Evolutionary conservation across 2,329 filamentous ascomycete species (phyloP).

Genomic region (Pseudogymnoascus sp.): DNA sequence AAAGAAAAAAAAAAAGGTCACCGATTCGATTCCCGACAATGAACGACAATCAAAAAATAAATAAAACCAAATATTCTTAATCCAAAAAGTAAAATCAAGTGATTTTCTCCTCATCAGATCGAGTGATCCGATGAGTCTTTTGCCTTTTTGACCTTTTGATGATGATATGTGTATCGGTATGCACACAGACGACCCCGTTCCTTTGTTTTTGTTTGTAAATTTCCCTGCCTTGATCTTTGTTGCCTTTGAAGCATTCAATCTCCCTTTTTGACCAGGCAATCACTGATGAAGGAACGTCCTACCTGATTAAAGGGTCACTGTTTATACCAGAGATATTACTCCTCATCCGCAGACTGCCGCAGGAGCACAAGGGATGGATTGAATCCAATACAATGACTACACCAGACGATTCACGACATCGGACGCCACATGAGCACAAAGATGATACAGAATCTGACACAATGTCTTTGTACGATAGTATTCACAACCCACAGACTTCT

Average conservation of each 20-base stretch:
- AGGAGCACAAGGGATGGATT: background rate
- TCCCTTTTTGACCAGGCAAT: background rate
- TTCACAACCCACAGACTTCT: background rate
- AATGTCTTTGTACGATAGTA: background rate
- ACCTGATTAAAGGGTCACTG: no score
- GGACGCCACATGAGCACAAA: background rate
- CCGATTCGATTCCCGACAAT: background rate
- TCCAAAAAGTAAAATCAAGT: background rate
- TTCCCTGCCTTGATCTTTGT: background rate
- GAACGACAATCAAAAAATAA: background rate
- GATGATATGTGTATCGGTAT: background rate
- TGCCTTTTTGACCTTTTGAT: background rate
- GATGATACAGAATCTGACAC: background rate
- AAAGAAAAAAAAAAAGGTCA: background rate
- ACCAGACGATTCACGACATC: background rate
- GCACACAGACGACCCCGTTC: background rate
- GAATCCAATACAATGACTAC: background rate
- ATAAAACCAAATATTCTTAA: background rate
- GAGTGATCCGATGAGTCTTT: slow-evolving; percentile 4
- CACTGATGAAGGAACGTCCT: no score
- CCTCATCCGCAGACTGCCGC: background rate
- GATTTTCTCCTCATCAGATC: slow-evolving; percentile 7
- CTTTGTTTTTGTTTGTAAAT: background rate
- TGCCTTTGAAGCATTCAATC: background rate
- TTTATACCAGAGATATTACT: background rate